Evolutionary conservation across 306 rosid genomes (phyloP).

Genomic region (Trifolium fragiferum): DNA sequence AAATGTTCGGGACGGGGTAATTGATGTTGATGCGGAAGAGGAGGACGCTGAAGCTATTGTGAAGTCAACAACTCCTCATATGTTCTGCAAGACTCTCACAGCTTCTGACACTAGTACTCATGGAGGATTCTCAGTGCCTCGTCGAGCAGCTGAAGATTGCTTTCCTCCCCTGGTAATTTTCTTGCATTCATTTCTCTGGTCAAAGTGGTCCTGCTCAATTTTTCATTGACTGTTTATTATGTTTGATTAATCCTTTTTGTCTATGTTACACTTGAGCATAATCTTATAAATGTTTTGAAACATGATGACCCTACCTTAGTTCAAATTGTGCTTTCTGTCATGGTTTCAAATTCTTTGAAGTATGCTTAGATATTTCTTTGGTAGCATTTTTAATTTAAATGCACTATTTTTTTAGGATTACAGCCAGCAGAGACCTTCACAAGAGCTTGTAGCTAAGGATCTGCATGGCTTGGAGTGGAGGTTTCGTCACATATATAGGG

Average conservation of each 20-base stretch:
- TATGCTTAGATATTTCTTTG: not conserved
- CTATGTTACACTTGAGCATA: constrained; percentile 2
- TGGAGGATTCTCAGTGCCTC: constrained; percentile 98
- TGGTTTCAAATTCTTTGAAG: not conserved
- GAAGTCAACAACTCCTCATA: constrained; percentile 88
- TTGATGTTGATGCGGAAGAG: constrained; percentile 64
- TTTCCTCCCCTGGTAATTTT: constrained; percentile 89
- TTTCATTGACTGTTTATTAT: constrained; percentile 7
- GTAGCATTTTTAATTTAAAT: constrained; percentile 21
- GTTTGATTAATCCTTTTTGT: constrained; percentile 12
- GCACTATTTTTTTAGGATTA: constrained; percentile 68
- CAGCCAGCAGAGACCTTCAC: constrained; percentile 91
- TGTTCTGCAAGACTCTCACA: constrained; percentile 99
- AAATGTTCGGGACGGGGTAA: constrained; percentile 58
- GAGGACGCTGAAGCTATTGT: constrained; percentile 69
- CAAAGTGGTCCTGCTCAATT: not conserved
- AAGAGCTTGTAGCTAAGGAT: constrained; percentile 97
- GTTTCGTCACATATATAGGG: constrained; percentile 94
- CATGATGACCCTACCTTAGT: not conserved
- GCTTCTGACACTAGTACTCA: constrained; percentile 99
- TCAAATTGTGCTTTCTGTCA: not conserved
- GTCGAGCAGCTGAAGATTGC: constrained; percentile 99
- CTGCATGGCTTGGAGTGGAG: constrained; percentile 90
- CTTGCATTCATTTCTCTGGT: not conserved
- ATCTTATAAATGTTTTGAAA: constrained; percentile 18